Evolutionary conservation across 169 alveolate genomes (phyloP), one percentile per base, ranked within the genome.

Genomic region (Plasmodium reichenowi): DNA sequence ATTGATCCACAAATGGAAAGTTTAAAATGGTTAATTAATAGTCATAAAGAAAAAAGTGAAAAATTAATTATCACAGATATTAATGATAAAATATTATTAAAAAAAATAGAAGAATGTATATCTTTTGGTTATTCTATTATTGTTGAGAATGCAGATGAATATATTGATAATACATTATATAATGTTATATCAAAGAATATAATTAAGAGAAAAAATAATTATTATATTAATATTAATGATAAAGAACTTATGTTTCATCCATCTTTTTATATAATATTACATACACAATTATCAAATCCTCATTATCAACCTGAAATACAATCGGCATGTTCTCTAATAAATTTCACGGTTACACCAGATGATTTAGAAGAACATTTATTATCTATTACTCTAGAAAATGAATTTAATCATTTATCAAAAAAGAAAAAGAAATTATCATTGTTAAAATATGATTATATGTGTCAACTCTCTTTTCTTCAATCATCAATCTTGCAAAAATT

Each of bases 1-100:
- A 97, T 98, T 75, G 99, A 98, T 73, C 99, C 99, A 7, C 98
- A 98, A 94, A 92, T 98, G 88, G 98, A 98, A 93, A 99, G 99
- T 74, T 95, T 97, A 74, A 94, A 97, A 67, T 97, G 99, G 99
- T 94, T 97, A 73, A 96, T 95, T 83, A 98, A 97, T 80, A 96
- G 95, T 89, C 99, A 98, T 89, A 94, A 95, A 83, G 95, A 89
- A 63, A 96, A 97, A 92, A 95, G 95, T 76, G 93, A 97, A 85
- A 96, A 97, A 93, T 88, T 88, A 62, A 58, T 86, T n/a, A 63
- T 95, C 58, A 89, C 96, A 43, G 93, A 95, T 68, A 93, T 95
- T 88, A 93, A 94, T 13, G 94, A 91, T 63, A 80, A 93, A 24
- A 90, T 88, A 67, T 72, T 95, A 93, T 74, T 94, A 93, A 86